These are phyloP conservation scores for Daldinia bambusicola DNA, from an alignment of 495 filamentous ascomycete genomes.

Conservation along the genomic window DNA sequence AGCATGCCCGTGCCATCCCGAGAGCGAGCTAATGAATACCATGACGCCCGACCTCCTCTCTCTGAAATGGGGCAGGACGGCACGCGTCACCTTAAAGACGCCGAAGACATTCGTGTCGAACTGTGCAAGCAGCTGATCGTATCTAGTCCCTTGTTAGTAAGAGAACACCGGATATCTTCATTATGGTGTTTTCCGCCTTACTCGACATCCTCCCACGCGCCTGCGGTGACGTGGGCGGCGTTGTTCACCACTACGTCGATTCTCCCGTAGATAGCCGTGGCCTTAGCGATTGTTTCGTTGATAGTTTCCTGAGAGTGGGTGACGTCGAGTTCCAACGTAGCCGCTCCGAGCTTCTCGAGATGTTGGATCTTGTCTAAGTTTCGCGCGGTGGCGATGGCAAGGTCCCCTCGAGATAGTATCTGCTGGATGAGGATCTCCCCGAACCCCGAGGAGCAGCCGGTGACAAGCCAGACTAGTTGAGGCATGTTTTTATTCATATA, in stretches of 20 bases:
- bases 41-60: conserved; percentile 52
- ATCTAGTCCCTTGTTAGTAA: background rate
- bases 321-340: background rate
- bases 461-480: conserved; percentile 61
- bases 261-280: background rate
- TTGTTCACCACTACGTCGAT: background rate
- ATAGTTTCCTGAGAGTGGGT: background rate
- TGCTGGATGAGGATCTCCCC: conserved; percentile 56
- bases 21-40: conserved; percentile 60
- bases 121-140: background rate
- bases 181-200: background rate
- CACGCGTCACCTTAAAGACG: conserved; percentile 47
- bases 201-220: background rate
- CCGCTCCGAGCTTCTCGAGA: conserved; percentile 34
- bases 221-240: background rate
- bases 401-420: conserved; percentile 59
- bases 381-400: conserved; percentile 63
- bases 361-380: conserved; percentile 52
- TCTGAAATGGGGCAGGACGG: conserved; percentile 61
- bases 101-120: background rate
- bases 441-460: conserved; percentile 61
- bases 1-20: conserved; percentile 50
- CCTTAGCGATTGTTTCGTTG: background rate
- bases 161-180: too few species aligned
- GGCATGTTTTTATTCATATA: background rate